Evolutionary conservation across 164 flowering plant genomes (phyloP), one percentile per base, ranked within the genome.

Genomic region (Amborella trichopoda): DNA sequence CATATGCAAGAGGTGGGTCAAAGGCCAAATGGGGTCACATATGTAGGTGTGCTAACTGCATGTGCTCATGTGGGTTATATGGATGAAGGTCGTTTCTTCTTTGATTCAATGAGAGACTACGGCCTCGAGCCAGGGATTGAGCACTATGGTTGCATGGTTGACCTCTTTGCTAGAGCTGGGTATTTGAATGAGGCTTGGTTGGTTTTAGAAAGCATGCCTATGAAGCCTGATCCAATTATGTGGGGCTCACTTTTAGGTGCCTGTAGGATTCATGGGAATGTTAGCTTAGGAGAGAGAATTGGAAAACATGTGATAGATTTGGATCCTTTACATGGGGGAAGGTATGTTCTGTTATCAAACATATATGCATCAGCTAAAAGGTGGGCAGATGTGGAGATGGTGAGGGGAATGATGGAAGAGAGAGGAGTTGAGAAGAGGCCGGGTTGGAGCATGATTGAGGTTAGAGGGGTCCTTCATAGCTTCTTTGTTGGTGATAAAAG

Each of bases 131-230:
- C 96, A 0, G 61, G 32, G 56, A 77, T 73, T 77, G 91, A 81
- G 58, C 86, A 88, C 43, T 78, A 88, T 49, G 88, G 83, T 14
- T 83, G 89, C 52, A 62, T 84, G 55, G 86, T 88, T 52, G 86
- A 84, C 71, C 75, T 81, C 23, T 48, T 84, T 33, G 89, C 89
- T n/a, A 72, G 78, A 49, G 83, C 88, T 14, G 94, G 96, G 17
- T 70, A 58, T 25, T 41, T 84, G 49, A 54, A 28, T 40, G 89
- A 79, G 50, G 94, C 94, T 14, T 40, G 12, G 0, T 65, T 68
- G 17, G 48, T 84, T 48, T 51, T 80, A 1, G 51, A 40, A 18
- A 60, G 28, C 13, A 77, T 84, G 94, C 91, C 94, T 26, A 65
- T 79, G 56, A 69, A 83, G 50, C 72, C 94, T 21, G 89, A 88